phyloP scores from a whole-genome alignment of 2,329 filamentous ascomycete genomes.

The Fusarium temperatum region DNA sequence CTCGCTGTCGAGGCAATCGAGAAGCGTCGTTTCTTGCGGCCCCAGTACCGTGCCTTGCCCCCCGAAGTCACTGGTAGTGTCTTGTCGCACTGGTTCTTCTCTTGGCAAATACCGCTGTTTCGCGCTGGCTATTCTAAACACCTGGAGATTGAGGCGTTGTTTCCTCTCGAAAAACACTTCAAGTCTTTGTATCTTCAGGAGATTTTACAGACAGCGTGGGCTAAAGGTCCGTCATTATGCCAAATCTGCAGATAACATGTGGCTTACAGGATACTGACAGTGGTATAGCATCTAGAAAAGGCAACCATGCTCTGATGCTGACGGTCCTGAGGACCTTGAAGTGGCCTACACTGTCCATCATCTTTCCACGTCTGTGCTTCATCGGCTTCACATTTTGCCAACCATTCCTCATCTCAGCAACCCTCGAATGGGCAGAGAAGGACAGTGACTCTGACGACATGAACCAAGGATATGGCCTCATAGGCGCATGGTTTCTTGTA shows the following conservation, averaged over 20 bases:
- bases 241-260: fast-evolving
- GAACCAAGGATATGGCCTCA: conserved; percentile 28
- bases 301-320: conserved; percentile 1
- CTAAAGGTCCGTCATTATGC: neutral
- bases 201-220: conserved; percentile 16
- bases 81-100: conserved; percentile 30
- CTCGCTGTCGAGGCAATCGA: conserved; percentile 11
- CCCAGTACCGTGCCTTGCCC: conserved; percentile 12
- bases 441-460: conserved; percentile 7
- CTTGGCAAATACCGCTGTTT: conserved; percentile 26
- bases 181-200: conserved; percentile 23
- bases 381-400: conserved; percentile 34
- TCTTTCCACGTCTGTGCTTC: conserved; percentile 27
- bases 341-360: conserved; percentile 3
- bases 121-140: conserved; percentile 16
- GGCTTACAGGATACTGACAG: neutral
- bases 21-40: conserved; percentile 20
- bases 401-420: conserved; percentile 33
- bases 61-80: conserved; percentile 14
- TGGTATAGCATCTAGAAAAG: neutral
- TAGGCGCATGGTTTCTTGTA: conserved; percentile 33
- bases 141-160: conserved; percentile 16
- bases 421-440: conserved; percentile 4
- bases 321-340: conserved; percentile 11
- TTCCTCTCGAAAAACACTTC: conserved; percentile 24